phyloP scores from a whole-genome alignment of 2,329 filamentous ascomycete genomes.

The Neofusicoccum cordaticola region DNA sequence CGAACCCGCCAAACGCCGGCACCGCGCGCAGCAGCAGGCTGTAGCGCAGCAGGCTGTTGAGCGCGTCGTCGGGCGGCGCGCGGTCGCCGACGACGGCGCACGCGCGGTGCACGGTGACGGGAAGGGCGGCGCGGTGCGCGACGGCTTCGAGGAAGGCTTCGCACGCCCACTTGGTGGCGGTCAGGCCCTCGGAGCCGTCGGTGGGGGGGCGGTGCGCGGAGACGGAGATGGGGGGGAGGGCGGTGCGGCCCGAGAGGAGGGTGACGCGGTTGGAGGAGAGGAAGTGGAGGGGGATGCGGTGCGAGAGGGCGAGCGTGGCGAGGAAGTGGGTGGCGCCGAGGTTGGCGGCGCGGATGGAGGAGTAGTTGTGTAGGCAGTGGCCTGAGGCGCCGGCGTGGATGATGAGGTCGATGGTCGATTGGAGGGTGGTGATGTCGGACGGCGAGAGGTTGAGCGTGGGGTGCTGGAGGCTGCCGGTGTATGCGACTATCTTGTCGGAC shows the following conservation, averaged over 20 bases:
- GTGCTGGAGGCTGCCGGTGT: slow-evolving; percentile 39
- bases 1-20: not conserved
- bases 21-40: slow-evolving; percentile 19
- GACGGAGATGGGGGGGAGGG: too few species aligned
- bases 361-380: slow-evolving; percentile 28
- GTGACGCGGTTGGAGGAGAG: slow-evolving; percentile 19
- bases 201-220: not conserved
- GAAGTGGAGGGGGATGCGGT: slow-evolving; percentile 22
- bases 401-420: slow-evolving; percentile 32
- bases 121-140: too few species aligned
- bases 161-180: too few species aligned
- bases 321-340: slow-evolving; percentile 19
- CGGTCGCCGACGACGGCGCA: too few species aligned
- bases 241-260: not conserved
- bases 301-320: slow-evolving; percentile 6
- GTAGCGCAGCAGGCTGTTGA: slow-evolving; percentile 14
- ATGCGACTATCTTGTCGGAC: slow-evolving; percentile 17
- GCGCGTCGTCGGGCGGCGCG: too few species aligned
- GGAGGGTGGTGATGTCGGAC: slow-evolving; percentile 28
- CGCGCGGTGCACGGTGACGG: too few species aligned
- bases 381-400: slow-evolving; percentile 25
- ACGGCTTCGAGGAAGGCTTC: too few species aligned
- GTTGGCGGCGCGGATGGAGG: slow-evolving; percentile 26
- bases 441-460: slow-evolving; percentile 37
- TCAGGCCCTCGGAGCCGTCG: too few species aligned